These are phyloP conservation scores for Kalanchoe fedtschenkoi DNA, from an alignment of 164 flowering plant species.

Conservation along the genomic window DNA sequence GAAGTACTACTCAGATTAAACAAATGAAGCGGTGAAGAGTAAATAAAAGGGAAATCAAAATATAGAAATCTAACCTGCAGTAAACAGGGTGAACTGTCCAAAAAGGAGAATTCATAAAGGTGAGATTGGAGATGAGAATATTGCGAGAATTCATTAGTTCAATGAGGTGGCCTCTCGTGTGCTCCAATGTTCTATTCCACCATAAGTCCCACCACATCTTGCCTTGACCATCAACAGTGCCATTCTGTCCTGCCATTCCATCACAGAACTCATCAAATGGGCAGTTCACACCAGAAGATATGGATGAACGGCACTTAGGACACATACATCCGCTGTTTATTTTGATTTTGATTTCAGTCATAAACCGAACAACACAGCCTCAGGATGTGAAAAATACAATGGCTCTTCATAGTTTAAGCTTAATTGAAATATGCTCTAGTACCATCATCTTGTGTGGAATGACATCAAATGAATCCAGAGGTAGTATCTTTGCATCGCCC, in stretches of 20 bases:
- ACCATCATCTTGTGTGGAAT: not conserved
- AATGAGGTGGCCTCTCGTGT: slow-evolving; percentile 92
- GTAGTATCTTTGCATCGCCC: no score
- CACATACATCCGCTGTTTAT: no score
- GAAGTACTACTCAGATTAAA: not conserved
- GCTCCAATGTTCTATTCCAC: slow-evolving; percentile 86
- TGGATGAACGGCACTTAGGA: no score
- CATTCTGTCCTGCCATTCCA: slow-evolving; percentile 63
- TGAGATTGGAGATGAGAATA: slow-evolving; percentile 77
- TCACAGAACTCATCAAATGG: not conserved
- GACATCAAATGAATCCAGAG: not conserved
- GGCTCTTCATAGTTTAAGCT: not conserved
- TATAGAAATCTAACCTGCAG: slow-evolving; percentile 53
- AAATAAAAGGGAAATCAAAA: not conserved
- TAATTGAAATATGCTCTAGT: not conserved
- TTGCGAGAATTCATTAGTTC: slow-evolving; percentile 72
- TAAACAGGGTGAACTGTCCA: slow-evolving; percentile 99
- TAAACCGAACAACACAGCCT: not conserved
- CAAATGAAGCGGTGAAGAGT: not conserved
- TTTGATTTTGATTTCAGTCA: no score
- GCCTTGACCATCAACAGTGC: slow-evolving; percentile 93
- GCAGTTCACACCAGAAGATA: not conserved
- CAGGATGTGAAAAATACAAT: not conserved
- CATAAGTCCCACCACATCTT: slow-evolving; percentile 98
- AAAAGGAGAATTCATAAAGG: slow-evolving; percentile 84